Evolutionary conservation across 805 yeast species (phyloP).

Genomic region (Sugiyamaella americana): DNA sequence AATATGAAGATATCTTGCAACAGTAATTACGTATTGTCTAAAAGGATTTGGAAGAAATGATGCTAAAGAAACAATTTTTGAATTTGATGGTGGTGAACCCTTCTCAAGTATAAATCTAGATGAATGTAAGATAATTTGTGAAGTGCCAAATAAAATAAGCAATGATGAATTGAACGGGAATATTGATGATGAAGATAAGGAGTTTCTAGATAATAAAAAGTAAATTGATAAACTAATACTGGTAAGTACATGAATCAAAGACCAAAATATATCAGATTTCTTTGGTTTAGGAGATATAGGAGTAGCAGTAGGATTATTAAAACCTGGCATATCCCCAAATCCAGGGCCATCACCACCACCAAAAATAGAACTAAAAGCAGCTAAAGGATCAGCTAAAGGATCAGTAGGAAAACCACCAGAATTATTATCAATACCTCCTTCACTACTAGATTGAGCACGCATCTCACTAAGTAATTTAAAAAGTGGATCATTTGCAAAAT

Average conservation of each 20-base stretch:
- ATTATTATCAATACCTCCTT: not conserved
- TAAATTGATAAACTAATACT: slow-evolving; percentile 22
- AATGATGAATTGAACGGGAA: slow-evolving; percentile 8
- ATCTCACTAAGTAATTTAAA: slow-evolving; percentile 20
- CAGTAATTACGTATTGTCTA: slow-evolving; percentile 21
- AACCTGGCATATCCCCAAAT: not conserved
- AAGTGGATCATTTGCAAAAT: slow-evolving; percentile 12
- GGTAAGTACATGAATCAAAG: slow-evolving; percentile 18
- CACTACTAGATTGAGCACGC: slow-evolving; percentile 5
- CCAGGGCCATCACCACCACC: not conserved
- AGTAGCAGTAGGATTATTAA: not conserved
- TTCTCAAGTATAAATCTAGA: slow-evolving; percentile 24
- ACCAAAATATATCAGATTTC: slow-evolving; percentile 17
- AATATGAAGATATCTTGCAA: slow-evolving; percentile 16
- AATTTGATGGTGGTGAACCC: slow-evolving; percentile 19
- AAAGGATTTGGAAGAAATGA: slow-evolving; percentile 27
- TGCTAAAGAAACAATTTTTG: slow-evolving; percentile 24
- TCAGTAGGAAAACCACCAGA: not conserved
- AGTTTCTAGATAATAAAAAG: slow-evolving; percentile 10
- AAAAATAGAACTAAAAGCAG: slow-evolving; percentile 11
- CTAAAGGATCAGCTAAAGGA: slow-evolving; percentile 7
- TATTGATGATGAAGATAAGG: not conserved
- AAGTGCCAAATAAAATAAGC: slow-evolving; percentile 19
- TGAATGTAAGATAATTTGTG: slow-evolving; percentile 22
- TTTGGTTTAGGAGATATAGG: not conserved